phyloP scores from a whole-genome alignment of 768 basidiomycete genomes.

The Crepidotus variabilis region DNA sequence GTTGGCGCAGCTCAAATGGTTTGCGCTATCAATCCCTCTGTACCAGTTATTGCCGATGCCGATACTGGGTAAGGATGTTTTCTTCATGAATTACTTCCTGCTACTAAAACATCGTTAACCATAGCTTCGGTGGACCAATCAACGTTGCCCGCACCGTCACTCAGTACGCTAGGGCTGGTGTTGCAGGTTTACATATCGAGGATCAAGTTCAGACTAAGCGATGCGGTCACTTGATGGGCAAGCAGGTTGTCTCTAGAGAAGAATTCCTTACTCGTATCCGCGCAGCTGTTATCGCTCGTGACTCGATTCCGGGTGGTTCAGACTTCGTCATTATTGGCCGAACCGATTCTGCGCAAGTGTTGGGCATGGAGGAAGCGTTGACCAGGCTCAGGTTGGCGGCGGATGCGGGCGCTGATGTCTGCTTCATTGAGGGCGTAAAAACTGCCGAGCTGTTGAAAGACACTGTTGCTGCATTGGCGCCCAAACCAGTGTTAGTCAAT shows the following conservation, averaged over 20 bases:
- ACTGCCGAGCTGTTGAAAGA: constrained; percentile 39
- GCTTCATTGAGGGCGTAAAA: constrained; percentile 16
- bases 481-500: too few species aligned
- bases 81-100: too few species aligned
- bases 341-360: too few species aligned
- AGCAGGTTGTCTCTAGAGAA: neutral
- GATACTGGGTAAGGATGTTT: too few species aligned
- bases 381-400: constrained; percentile 34
- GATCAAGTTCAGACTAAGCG: neutral
- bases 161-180: constrained; percentile 72
- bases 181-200: constrained; percentile 33
- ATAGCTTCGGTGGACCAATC: too few species aligned
- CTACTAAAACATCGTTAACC: too few species aligned
- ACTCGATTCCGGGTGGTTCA: neutral
- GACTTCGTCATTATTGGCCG: too few species aligned
- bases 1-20: too few species aligned
- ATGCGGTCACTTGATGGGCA: constrained; percentile 2
- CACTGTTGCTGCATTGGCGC: constrained; percentile 40
- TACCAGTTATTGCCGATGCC: too few species aligned
- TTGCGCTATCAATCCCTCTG: too few species aligned
- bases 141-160: constrained; percentile 43
- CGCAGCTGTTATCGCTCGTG: neutral
- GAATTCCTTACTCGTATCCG: neutral
- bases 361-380: too few species aligned
- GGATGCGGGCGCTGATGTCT: constrained; percentile 73